Base-by-base conservation (phyloP, 345 rosid genomes). In the Limnanthes douglasii region DNA sequence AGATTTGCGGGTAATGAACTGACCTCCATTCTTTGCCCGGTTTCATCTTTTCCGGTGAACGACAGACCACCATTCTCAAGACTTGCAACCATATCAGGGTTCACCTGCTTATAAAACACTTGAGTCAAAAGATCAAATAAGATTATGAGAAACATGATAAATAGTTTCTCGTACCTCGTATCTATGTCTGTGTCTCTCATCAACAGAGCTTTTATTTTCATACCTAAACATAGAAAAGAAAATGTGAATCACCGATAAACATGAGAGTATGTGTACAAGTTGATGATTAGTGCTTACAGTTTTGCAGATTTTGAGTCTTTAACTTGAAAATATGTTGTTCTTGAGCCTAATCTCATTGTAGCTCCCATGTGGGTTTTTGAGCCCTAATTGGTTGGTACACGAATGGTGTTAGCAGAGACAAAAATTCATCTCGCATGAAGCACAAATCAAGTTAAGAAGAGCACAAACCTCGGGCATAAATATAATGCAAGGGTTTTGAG, bases 171-270 rank as follows among this genome's bases (percentile, higher is more conserved):
- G 22, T 61, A 81, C 97, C 96, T 90, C 96, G 14, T 80, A 90
- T 66, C 96, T 74, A 59, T 90, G 98, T 14, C 98, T 56, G 69
- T 90, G 98, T 45, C 98, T 68, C 56, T 90, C 98, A n/a, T 90
- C 94, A 1, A 75, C 68, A 48, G 43, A 77, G 42, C 51, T 51
- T 58, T 12, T 61, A 50, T 75, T 69, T 44, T 79, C 94, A 53
- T 90, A 90, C 44, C 98, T 90, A 50, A 46, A 27, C 4, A 37
- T 15, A n/a, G 0, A 22, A 30, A 37, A 40, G 23, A 21, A 21
- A 14, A 33, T 15, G 17, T 29, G 34, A 32, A 37, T 7, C 15
- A 16, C 37, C 31, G 38, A 8, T 34, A 49, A 31, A 4, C 34
- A 56, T 43, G 17, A 44, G 2, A 2, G 30, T 2, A 8, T 26